Evolutionary conservation across 768 basidiomycete genomes (phyloP).

Genomic region (Mycena latifolia): DNA sequence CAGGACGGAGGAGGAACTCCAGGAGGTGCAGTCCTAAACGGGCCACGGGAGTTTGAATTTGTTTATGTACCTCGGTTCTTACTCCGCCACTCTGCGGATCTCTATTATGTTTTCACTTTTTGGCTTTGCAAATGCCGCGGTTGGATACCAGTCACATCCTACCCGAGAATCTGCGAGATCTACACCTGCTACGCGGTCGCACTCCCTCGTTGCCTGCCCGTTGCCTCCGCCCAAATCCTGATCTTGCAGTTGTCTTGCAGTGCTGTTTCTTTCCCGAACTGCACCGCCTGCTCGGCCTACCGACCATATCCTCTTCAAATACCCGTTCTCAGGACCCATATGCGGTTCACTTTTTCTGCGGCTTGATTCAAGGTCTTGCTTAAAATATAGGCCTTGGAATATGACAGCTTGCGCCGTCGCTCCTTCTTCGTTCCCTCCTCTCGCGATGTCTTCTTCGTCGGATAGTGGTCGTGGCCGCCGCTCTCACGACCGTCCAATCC

Average conservation of each 20-base stretch:
- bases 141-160: slow-evolving; percentile 19
- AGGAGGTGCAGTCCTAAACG: slow-evolving; percentile 6
- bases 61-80: neutral
- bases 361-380: slow-evolving; percentile 12
- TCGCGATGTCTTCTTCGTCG: slow-evolving; percentile 37
- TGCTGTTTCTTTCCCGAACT: slow-evolving; percentile 10
- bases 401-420: slow-evolving; percentile 28
- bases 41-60: slow-evolving; percentile 17
- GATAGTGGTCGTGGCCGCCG: slow-evolving; percentile 38
- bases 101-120: neutral
- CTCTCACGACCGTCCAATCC: slow-evolving; percentile 63
- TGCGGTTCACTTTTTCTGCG: slow-evolving; percentile 21
- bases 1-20: slow-evolving; percentile 69
- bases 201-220: slow-evolving; percentile 20
- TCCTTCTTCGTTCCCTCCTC: slow-evolving; percentile 26
- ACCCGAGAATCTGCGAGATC: slow-evolving; percentile 21
- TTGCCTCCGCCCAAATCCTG: slow-evolving; percentile 35
- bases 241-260: no score
- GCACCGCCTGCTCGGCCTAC: slow-evolving; percentile 30
- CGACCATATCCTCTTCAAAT: slow-evolving; percentile 28
- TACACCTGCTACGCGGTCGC: slow-evolving; percentile 27
- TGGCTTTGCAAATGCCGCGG: neutral
- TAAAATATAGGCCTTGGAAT: slow-evolving; percentile 27
- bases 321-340: slow-evolving; percentile 25
- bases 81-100: neutral